Evolutionary conservation across 2,329 filamentous ascomycete species (phyloP).

Genomic region (Fusarium chuoi): DNA sequence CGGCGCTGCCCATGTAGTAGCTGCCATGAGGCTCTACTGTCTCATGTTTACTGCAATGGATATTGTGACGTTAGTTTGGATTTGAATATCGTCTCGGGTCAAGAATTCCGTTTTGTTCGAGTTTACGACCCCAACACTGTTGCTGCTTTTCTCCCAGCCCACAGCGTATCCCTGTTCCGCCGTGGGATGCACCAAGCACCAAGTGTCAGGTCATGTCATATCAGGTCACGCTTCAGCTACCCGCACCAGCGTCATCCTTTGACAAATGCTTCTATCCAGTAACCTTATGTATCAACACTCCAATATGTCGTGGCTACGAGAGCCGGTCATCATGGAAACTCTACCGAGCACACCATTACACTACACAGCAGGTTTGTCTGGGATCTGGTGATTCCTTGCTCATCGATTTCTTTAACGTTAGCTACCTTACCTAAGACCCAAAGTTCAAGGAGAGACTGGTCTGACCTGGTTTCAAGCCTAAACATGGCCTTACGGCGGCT

Average conservation of each 20-base stretch:
- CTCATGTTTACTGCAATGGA: conserved; percentile 9
- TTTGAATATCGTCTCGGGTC: not conserved
- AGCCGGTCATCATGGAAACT: conserved; percentile 21
- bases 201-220: conserved; percentile 45
- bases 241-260: conserved; percentile 36
- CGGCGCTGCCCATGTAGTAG: conserved; percentile 2
- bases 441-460: conserved; percentile 14
- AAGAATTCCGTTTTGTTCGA: conserved; percentile 16
- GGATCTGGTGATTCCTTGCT: conserved; percentile 17
- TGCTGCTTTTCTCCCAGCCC: not conserved
- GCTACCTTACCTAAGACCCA: not conserved
- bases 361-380: conserved; percentile 5
- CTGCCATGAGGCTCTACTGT: conserved; percentile 29
- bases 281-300: conserved; percentile 36
- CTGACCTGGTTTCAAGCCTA: conserved; percentile 15
- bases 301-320: conserved; percentile 25
- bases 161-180: conserved; percentile 2
- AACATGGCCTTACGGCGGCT: conserved; percentile 33
- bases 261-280: conserved; percentile 35
- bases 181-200: conserved; percentile 29
- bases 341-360: conserved; percentile 22
- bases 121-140: conserved; percentile 3
- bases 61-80: conserved; percentile 1
- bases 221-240: conserved; percentile 43
- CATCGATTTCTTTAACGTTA: conserved; percentile 1